Evolutionary conservation across 495 filamentous ascomycete genomes (phyloP), one percentile per base, ranked within the genome.

Genomic region (Podospora bellae-mahoneyi): DNA sequence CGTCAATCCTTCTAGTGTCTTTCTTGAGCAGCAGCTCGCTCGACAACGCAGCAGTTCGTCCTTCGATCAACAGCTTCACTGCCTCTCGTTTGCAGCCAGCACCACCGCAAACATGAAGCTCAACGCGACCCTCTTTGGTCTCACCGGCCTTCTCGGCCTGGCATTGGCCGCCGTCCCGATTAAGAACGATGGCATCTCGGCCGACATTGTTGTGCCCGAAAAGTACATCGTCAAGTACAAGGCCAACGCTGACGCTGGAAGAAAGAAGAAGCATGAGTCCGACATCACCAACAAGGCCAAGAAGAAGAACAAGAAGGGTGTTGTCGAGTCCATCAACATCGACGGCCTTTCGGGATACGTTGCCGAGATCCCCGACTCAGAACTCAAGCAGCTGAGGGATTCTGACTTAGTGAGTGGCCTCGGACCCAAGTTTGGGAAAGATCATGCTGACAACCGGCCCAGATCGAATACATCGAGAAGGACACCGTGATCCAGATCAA

Each of bases 211-310:
- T 2, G 54, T 73, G 13, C 66, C 68, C 0, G 71, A 75, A 60
- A 68, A 57, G 56, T 75, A 71, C 66, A 75, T 75, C 28, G 63
- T 75, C 66, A 72, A 64, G n/a, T 75, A 71, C 73, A 75, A 72
- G 65, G 18, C 69, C 23, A 58, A 60, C 27, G 62, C 60, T 6
- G 69, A 71, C 19, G 23, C 61, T 2, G 39, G 13, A 23, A 28
- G 55, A 44, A 63, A 59, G 15, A 68, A 66, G 55, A 60, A 68
- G 60, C 71, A 75, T 27, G 62, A 71, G 20, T 44, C 68, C 3
- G 63, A 66, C 9, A 5, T 75, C 44, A 58, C 64, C 59, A 60
- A 16, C 34, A 66, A 60, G 64, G 70, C 66, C 58, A 69, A 65
- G 15, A 54, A 68, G 28, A 20, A 6, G 16, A 62, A 32, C 3